Evolutionary conservation across 2,329 filamentous ascomycete species (phyloP).

Genomic region (Colletotrichum tropicicola): DNA sequence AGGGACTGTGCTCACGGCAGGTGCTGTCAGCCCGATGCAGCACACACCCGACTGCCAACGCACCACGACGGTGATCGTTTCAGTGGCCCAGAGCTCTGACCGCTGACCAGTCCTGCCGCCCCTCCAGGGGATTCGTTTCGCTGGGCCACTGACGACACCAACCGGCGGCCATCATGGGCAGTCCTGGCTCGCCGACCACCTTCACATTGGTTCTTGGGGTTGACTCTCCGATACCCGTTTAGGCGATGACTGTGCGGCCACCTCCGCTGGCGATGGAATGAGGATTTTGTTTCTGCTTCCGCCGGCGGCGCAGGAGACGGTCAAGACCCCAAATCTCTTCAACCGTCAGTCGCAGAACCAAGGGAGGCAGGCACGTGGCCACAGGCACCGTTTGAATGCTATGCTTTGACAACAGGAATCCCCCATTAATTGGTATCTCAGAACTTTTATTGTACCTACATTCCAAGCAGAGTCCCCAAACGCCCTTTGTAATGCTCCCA

Average conservation of each 20-base stretch:
- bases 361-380: not conserved
- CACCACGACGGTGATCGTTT: slow-evolving; percentile 25
- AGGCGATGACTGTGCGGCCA: no score
- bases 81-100: slow-evolving; percentile 21
- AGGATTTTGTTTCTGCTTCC: no score
- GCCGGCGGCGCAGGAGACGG: no score
- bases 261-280: no score
- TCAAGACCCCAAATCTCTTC: not conserved
- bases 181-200: not conserved
- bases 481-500: slow-evolving; percentile 15
- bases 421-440: slow-evolving; percentile 26
- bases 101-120: slow-evolving; percentile 11
- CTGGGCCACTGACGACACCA: slow-evolving; percentile 5
- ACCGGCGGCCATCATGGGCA: not conserved
- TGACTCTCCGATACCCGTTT: not conserved
- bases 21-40: slow-evolving; percentile 9
- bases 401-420: slow-evolving; percentile 5
- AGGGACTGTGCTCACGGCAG: slow-evolving; percentile 10
- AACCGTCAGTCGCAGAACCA: not conserved
- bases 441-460: slow-evolving; percentile 25
- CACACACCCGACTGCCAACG: slow-evolving; percentile 10
- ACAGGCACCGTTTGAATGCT: not conserved
- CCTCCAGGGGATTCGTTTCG: not conserved
- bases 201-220: not conserved
- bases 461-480: slow-evolving; percentile 25